phyloP scores from a whole-genome alignment of 805 yeast species.

The Yamadazyma ubonensis region DNA sequence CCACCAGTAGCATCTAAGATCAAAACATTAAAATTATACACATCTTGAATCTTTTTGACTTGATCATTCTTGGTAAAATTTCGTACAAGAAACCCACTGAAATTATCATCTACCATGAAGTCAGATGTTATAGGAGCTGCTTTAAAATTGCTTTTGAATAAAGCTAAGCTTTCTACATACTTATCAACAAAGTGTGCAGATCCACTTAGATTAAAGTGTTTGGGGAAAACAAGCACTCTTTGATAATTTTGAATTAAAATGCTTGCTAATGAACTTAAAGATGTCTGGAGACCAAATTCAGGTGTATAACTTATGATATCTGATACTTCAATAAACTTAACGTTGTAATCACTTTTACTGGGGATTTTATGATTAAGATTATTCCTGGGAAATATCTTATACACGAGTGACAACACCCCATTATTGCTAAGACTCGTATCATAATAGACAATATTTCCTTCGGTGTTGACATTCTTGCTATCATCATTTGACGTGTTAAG shows the following conservation, averaged over 20 bases:
- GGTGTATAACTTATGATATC: constrained; percentile 8
- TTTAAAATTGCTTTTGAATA: constrained; percentile 1
- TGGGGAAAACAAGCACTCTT: constrained; percentile 23
- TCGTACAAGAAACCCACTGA: constrained; percentile 8
- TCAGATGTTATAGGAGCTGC: background rate
- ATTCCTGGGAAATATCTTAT: constrained; percentile 26
- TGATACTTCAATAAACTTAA: constrained; percentile 24
- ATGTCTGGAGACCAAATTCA: constrained; percentile 14
- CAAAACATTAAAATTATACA: constrained; percentile 23
- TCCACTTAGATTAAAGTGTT: constrained; percentile 1
- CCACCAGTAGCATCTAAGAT: constrained; percentile 15
- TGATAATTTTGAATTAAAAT: constrained; percentile 22
- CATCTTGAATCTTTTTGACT: constrained; percentile 22
- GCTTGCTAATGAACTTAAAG: constrained; percentile 23
- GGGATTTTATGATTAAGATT: constrained; percentile 26
- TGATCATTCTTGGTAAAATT: constrained; percentile 20
- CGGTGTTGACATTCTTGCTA: constrained; percentile 10
- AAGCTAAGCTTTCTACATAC: constrained; percentile 18
- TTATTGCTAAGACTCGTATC: constrained; percentile 20
- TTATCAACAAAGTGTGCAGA: constrained; percentile 8
- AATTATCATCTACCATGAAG: background rate
- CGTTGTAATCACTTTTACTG: constrained; percentile 23
- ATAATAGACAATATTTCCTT: constrained; percentile 28
- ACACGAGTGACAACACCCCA: constrained; percentile 24
- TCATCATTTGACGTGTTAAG: constrained; percentile 7